Evolutionary conservation across 768 basidiomycete genomes (phyloP).

Genomic region (Dacryopinax primogenitus): DNA sequence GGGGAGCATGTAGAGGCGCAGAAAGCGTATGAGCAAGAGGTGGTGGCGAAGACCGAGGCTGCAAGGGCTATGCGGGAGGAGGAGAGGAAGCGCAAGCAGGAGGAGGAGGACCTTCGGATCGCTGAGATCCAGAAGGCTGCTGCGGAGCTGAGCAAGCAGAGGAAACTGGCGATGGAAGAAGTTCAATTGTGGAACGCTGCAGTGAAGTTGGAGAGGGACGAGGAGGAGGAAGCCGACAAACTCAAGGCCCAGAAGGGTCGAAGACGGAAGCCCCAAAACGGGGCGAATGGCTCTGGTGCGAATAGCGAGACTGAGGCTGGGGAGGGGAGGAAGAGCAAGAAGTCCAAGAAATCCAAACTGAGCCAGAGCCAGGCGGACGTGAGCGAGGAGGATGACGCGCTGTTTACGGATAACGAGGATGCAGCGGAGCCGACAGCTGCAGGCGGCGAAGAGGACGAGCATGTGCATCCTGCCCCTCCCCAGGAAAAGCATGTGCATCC

Average conservation of each 20-base stretch:
- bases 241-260: constrained; percentile 27
- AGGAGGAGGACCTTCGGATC: constrained; percentile 51
- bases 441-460: constrained; percentile 22
- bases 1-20: constrained; percentile 69
- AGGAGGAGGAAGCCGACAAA: constrained; percentile 46
- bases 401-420: constrained; percentile 64
- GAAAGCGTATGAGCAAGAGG: constrained; percentile 55
- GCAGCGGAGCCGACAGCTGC: constrained; percentile 28
- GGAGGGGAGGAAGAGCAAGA: constrained; percentile 58
- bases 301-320: constrained; percentile 24
- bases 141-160: constrained; percentile 67
- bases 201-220: constrained; percentile 60
- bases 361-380: constrained; percentile 20
- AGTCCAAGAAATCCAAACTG: constrained; percentile 51
- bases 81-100: constrained; percentile 55
- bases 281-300: constrained; percentile 25
- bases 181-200: constrained; percentile 66
- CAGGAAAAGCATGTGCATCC: not conserved
- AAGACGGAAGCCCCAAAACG: constrained; percentile 34
- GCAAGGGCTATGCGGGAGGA: constrained; percentile 69
- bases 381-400: constrained; percentile 46
- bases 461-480: not conserved
- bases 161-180: constrained; percentile 61
- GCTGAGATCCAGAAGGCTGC: constrained; percentile 57
- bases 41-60: constrained; percentile 56